Evolutionary conservation across 352 stramenopile species (phyloP), one percentile per base, ranked within the genome.

Genomic region (Paralagenidium karlingii): DNA sequence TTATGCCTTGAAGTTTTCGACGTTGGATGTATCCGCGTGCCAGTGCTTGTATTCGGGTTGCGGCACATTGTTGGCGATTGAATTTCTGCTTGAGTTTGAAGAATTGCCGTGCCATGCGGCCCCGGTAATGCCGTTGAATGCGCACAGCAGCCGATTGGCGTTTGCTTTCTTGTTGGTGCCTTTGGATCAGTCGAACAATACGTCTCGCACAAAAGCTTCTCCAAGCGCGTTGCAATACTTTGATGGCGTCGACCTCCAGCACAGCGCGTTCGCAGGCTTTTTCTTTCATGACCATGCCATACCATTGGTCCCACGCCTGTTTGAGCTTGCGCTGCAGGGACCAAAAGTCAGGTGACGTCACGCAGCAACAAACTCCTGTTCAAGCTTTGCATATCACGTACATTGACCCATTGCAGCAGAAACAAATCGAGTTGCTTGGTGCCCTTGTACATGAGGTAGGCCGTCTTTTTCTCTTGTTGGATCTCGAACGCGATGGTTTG

Each of bases 371-470:
- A 16, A 8, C 8, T 15, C 18, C 8, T 8, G 31, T 8, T 38
- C 18, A 8, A n/a, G 8, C 21, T n/a, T 8, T 15, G 18, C n/a
- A 38, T 18, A n/a, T 28, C 15, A 24, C 15, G 28, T 22, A 19
- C 33, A n/a, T n/a, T 65, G 0, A 62, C 68, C 69, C 69, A 85
- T 36, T 83, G 82, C 20, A 61, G 47, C 18, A 86, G 37, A 34
- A 87, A 85, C 6, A 49, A 38, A 30, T 86, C 70, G 11, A 90
- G 62, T 36, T 80, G 80, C 42, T 83, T 82, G 32, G 61, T 75
- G 15, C 76, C 76, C 38, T 83, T 84, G 57, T 84, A 87, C 27
- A 85, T 60, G 15, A 86, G 51, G 18, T 87, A 82, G 2, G 60
- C 66, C 20, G 80, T 59, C 9, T 77, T 51, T 33, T 82, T 82